Percentiles rank a stretch among this genome's conserved stretches.
These are phyloP conservation scores for Diphasiastrum complanatum DNA, from an alignment of 83 land plant species.

Conservation along the genomic window DNA sequence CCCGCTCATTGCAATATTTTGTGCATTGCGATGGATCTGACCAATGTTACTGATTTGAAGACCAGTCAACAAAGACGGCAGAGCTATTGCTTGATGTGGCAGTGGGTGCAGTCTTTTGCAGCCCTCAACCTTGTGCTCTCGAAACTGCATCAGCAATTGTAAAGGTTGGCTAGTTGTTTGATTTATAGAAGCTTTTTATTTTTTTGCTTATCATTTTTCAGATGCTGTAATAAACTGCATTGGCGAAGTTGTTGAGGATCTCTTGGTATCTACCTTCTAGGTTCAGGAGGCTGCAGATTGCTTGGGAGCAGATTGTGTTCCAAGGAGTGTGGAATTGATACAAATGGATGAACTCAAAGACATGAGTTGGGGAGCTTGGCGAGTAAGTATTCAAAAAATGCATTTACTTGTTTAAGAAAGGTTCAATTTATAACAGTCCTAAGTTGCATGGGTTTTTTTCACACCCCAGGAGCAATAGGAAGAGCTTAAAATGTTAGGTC, in stretches of 20 bases:
- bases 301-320: constrained; percentile 76
- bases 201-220: not conserved
- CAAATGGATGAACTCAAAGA: constrained; percentile 51
- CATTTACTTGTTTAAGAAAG: too few relatives aligned
- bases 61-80: constrained; percentile 80
- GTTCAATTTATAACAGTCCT: too few relatives aligned
- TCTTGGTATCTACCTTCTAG: constrained; percentile 23
- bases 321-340: constrained; percentile 71
- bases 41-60: not conserved
- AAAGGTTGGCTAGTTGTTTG: constrained; percentile 34
- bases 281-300: constrained; percentile 95
- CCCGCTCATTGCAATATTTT: not conserved
- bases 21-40: not conserved
- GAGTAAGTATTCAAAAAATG: constrained; percentile 21
- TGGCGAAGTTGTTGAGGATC: too few relatives aligned
- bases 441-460: too few relatives aligned
- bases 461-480: too few relatives aligned
- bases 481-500: too few relatives aligned
- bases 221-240: not conserved
- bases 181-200: not conserved
- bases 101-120: constrained; percentile 46
- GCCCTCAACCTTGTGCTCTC: constrained; percentile 46
- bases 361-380: constrained; percentile 34
- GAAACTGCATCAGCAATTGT: constrained; percentile 60
- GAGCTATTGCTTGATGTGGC: constrained; percentile 76